Evolutionary conservation across 306 rosid species (phyloP), one percentile per base, ranked within the genome.

Genomic region (Sechiopsis laciniata): DNA sequence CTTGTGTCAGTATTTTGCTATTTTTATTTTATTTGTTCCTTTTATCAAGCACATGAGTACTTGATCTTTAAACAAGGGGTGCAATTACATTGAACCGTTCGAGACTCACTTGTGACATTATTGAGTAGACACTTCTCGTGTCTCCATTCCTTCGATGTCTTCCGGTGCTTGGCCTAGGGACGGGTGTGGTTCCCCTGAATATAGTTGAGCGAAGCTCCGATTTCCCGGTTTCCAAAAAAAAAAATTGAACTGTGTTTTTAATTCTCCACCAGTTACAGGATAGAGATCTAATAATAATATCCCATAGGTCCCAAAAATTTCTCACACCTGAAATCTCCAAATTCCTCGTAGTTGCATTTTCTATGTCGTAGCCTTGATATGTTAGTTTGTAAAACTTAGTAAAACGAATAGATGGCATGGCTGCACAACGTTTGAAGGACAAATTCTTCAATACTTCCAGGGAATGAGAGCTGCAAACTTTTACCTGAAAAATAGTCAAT

Each of bases 401-500:
- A 56, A 62, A 62, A 26, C 66, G 10, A 11, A 60, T 42, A 13
- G 42, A 60, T 22, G 35, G 64, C 62, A 26, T 26, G 32, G 32
- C 32, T 57, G 19, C 16, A 57, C 17, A 22, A 12, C 29, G 40
- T 24, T 24, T 6, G 17, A 59, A 59, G 42, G 29, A 24, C 13
- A 22, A 37, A 37, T 14, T 29, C 46, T 15, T 61, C 68, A 14
- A 61, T 29, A 11, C 21, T 61, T 61, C 46, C 8, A 61, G 46
- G 21, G 68, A 61, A 61, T 29, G 20, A 29, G 67, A 61, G 67
- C 46, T 61, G 67, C 20, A 14, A 61, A 35, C 9, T 61, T 55
- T 22, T 6, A 55, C 26, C 4, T 4, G 20, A 55, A 17, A 55
- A 55, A 53, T 53, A 53, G 24, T 55, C 20, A 8, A 26, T 26